Evolutionary conservation across 2,329 filamentous ascomycete genomes (phyloP), one percentile per base, ranked within the genome.

Genomic region (Aspergillus ochraceus): DNA sequence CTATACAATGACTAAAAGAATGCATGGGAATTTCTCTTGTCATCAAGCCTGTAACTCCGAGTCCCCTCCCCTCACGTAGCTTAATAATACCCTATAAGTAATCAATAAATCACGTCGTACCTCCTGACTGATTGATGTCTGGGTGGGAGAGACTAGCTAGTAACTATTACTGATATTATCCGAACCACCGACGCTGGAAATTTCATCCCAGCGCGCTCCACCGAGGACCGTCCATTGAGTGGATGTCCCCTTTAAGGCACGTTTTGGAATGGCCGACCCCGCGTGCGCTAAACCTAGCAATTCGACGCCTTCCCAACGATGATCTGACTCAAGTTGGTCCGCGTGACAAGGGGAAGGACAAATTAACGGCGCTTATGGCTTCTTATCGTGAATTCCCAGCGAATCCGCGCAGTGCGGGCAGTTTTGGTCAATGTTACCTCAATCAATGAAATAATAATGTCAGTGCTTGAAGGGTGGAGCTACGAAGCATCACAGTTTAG

Each of bases 151-250:
- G 36, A n/a, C 36, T n/a, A 29, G 8, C 26, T 29, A 29, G 26
- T 29, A 29, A 29, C 26, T 29, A 29, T 29, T 29, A 64, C 54
- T 57, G 55, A 58, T 60, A 55, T 66, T 64, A 66, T 65, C 63
- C 61, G 60, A 64, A 52, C 56, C 62, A 61, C 60, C 49, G 59
- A 51, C 42, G 50, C 32, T 57, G 55, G 59, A 57, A 59, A 61
- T 64, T 57, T 61, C 58, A 61, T 47, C 54, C 49, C 50, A 47
- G 49, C 45, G 29, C 59, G 55, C 63, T 62, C 62, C 64, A 60
- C 64, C 52, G 52, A 26, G 52, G 60, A 45, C 59, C 61, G 58
- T 55, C 59, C 59, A 60, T 59, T 54, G 60, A 56, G 58, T 49
- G 57, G 64, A 64, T 54, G 49, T 52, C 60, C 58, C 30, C 59